Percentiles rank a stretch among this genome's conserved stretches.
Conservation (phyloP, 164 flowering plant species). For the Vitis rupestris region DNA sequence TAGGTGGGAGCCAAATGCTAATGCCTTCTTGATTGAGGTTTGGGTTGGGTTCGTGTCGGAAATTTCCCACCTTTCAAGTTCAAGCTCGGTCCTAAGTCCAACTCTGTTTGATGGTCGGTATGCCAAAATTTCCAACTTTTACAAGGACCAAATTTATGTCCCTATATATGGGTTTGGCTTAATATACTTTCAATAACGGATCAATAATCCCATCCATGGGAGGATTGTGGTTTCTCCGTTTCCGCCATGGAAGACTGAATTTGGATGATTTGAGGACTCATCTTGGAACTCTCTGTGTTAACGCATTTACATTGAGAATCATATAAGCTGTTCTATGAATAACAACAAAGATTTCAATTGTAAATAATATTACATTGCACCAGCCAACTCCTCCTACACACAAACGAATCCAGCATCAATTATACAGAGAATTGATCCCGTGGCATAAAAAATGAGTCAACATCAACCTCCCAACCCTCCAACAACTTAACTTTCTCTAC, state of each 20-base stretch:
- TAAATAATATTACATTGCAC: neutral
- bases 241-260: neutral
- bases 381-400: neutral
- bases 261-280: neutral
- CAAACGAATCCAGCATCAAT: neutral
- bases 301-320: slow-evolving; percentile 5
- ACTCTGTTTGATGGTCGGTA: too few relatives aligned
- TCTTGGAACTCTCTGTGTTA: neutral
- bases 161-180: too few relatives aligned
- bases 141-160: too few relatives aligned
- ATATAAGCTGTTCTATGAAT: neutral
- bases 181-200: too few relatives aligned
- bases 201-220: too few relatives aligned
- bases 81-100: too few relatives aligned
- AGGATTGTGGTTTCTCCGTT: too few relatives aligned
- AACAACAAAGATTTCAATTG: neutral
- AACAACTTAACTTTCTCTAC: neutral
- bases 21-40: too few relatives aligned
- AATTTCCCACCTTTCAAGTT: too few relatives aligned
- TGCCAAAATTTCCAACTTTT: too few relatives aligned
- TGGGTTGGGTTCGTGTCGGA: too few relatives aligned
- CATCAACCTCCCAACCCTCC: neutral
- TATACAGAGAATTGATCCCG: slow-evolving; percentile 7
- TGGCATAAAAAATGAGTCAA: slow-evolving; percentile 6
- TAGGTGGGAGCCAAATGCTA: too few relatives aligned